Percentiles rank a stretch among this genome's conserved stretches.
These are phyloP conservation scores for Candida sp. DNA, from an alignment of 1,139 yeast genomes.

Conservation along the genomic window DNA sequence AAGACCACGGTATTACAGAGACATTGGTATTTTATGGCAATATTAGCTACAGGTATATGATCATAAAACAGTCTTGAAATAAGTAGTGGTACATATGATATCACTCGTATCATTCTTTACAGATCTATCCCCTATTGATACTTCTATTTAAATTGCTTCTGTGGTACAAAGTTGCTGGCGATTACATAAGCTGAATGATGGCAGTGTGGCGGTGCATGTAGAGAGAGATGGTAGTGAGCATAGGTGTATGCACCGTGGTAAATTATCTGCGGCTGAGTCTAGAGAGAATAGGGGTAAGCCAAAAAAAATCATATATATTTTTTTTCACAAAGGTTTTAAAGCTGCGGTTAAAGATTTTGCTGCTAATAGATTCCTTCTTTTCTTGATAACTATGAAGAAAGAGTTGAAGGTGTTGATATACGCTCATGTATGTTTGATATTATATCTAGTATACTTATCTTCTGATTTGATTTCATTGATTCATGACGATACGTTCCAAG, in stretches of 20 bases:
- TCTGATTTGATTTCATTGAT: conserved; percentile 75
- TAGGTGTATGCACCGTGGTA: neutral
- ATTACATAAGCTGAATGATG: neutral
- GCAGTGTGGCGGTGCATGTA: neutral
- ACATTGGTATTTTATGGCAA: too few species aligned
- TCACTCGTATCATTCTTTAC: too few species aligned
- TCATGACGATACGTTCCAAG: conserved; percentile 66
- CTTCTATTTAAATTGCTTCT: neutral
- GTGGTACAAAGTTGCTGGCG: neutral
- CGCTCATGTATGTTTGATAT: conserved; percentile 53
- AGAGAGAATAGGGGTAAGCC: neutral
- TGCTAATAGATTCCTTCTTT: neutral
- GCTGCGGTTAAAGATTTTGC: neutral
- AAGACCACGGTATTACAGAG: too few species aligned
- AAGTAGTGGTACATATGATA: too few species aligned
- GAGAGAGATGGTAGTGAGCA: neutral
- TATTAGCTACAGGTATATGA: too few species aligned
- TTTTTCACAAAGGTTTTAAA: too few species aligned
- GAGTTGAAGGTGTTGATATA: conserved; percentile 59
- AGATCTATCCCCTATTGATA: too few species aligned
- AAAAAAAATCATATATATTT: too few species aligned
- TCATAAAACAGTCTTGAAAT: too few species aligned
- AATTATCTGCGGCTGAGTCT: neutral
- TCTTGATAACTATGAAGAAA: conserved; percentile 37
- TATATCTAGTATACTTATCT: conserved; percentile 58